A percentile compares a stretch with the other conserved stretches of the same genome.
These are phyloP conservation scores for Oropetium thomaeum DNA, from an alignment of 176 grass and related monocot species.

Conservation along the genomic window DNA sequence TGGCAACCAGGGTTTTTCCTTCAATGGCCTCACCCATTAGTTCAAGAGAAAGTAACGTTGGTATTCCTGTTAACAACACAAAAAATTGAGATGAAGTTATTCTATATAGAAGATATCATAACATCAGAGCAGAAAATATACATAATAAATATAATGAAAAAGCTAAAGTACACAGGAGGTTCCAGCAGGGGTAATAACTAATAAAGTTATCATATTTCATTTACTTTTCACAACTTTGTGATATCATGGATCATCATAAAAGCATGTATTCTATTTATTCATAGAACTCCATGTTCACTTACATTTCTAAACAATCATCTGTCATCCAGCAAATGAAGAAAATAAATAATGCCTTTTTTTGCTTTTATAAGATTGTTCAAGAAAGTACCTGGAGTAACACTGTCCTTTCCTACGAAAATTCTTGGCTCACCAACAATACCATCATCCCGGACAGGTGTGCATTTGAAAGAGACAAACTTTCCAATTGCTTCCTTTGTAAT, in stretches of 20 bases:
- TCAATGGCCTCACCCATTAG: constrained; percentile 70
- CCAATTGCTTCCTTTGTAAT: constrained; percentile 80
- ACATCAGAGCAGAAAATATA: constrained; percentile 22
- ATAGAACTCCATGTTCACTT: constrained; percentile 24
- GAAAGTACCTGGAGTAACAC: constrained; percentile 74
- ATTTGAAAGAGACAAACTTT: constrained; percentile 95
- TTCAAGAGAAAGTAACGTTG: constrained; percentile 67
- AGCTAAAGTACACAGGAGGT: not conserved
- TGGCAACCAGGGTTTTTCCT: constrained; percentile 63
- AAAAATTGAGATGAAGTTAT: constrained; percentile 20
- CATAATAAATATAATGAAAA: not conserved
- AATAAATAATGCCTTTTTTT: constrained; percentile 5
- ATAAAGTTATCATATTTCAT: not conserved
- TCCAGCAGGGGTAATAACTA: not conserved
- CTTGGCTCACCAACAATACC: constrained; percentile 65
- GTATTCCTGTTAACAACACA: constrained; percentile 54
- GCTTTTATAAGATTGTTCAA: not conserved
- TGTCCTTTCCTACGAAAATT: constrained; percentile 64
- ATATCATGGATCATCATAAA: constrained; percentile 12
- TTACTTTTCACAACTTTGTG: constrained; percentile 23
- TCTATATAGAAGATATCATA: constrained; percentile 12
- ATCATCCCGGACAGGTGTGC: constrained; percentile 83
- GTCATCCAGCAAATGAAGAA: constrained; percentile 20
- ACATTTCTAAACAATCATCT: constrained; percentile 1
- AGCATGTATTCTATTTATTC: constrained; percentile 15